A percentile compares a stretch with the other conserved stretches of the same genome.
Evolutionary conservation across 2,329 filamentous ascomycete genomes (phyloP).

Genomic region (Botrytis galanthina): DNA sequence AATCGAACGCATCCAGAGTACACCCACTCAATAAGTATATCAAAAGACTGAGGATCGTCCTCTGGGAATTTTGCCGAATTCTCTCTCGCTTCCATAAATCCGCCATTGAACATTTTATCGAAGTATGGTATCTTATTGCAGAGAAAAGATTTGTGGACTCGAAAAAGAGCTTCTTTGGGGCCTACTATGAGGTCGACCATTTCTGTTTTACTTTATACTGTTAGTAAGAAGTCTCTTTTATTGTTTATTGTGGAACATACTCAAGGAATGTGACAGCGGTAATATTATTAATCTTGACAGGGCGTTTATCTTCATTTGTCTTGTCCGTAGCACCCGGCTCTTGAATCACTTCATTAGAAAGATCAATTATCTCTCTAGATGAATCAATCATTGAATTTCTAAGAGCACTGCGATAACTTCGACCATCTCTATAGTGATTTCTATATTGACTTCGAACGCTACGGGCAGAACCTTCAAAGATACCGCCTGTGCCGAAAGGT

Average conservation of each 20-base stretch:
- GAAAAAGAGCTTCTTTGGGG: neutral
- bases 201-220: neutral
- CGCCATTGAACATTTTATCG: conserved; percentile 19
- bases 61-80: conserved; percentile 12
- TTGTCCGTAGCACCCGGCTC: neutral
- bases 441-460: too few species aligned
- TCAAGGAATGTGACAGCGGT: neutral
- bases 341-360: too few species aligned
- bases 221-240: neutral
- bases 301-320: too few species aligned
- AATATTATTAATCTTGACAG: neutral
- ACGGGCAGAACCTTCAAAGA: neutral
- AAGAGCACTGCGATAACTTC: too few species aligned
- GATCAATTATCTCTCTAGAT: too few species aligned
- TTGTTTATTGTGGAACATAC: neutral
- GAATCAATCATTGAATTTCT: neutral
- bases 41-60: conserved; percentile 15
- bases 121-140: conserved; percentile 19
- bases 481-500: neutral
- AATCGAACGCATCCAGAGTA: neutral
- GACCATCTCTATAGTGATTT: too few species aligned
- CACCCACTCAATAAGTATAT: conserved; percentile 2
- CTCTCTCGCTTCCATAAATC: conserved; percentile 6
- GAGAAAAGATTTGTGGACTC: neutral
- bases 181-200: neutral